Evolutionary conservation across 345 rosid genomes (phyloP).

Genomic region (Eucalyptus decipiens): DNA sequence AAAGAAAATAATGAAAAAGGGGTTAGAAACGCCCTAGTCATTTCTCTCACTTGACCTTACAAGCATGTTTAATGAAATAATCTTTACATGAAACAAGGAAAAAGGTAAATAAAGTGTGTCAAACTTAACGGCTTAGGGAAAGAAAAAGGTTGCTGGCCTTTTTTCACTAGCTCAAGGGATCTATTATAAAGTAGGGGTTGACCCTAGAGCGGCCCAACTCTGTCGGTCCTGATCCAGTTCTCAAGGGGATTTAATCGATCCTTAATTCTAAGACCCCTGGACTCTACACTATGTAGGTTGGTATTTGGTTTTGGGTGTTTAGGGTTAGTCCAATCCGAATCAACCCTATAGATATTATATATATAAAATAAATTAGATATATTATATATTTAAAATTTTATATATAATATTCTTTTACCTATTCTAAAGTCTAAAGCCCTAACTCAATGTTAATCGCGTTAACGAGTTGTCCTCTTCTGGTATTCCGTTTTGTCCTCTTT

Average conservation of each 20-base stretch:
- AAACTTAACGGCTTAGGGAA: background rate
- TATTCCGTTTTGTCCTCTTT: too few species aligned
- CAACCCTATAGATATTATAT: too few species aligned
- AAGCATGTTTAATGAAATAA: background rate
- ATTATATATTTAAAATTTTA: too few species aligned
- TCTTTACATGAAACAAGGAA: background rate
- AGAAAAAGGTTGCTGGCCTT: background rate
- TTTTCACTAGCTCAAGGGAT: background rate
- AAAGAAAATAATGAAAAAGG: background rate
- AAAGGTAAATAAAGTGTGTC: background rate
- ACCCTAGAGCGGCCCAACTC: rapidly evolving
- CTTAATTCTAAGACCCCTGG: rapidly evolving
- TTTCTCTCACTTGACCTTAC: background rate
- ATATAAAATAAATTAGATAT: too few species aligned
- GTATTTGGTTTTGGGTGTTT: background rate
- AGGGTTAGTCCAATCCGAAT: rapidly evolving
- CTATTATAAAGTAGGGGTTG: background rate
- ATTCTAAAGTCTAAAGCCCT: too few species aligned
- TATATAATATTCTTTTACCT: too few species aligned
- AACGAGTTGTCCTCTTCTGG: too few species aligned
- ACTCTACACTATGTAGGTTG: background rate
- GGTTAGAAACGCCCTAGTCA: background rate
- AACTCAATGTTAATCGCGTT: too few species aligned
- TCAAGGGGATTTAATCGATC: too few species aligned
- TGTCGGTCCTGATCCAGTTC: rapidly evolving